Evolutionary conservation across 23 red algal species (phyloP).

Genomic region (Gracilaria gracilis): DNA sequence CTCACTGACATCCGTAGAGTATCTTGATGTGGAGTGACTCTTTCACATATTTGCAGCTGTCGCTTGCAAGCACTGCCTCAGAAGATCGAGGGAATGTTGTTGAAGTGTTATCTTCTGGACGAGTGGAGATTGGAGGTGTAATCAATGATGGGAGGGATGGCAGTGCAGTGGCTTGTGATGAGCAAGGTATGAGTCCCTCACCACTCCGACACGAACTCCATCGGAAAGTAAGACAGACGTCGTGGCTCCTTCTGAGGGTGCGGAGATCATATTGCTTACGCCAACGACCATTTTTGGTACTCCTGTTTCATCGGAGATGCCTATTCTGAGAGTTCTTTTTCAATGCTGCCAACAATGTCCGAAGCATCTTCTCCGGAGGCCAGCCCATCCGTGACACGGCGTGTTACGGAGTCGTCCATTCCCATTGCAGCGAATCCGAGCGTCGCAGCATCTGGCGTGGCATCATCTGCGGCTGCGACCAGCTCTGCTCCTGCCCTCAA

Average conservation of each 20-base stretch:
- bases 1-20: slow-evolving; percentile 58
- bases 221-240: not conserved
- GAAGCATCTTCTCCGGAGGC: not conserved
- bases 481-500: not conserved
- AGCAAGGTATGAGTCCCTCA: slow-evolving; percentile 1
- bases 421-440: no score
- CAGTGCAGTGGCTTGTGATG: slow-evolving; percentile 50
- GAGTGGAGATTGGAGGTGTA: slow-evolving; percentile 59
- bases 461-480: not conserved
- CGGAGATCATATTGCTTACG: not conserved
- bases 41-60: slow-evolving; percentile 35
- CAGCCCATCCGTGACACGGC: not conserved
- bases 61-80: slow-evolving; percentile 34
- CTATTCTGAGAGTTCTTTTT: no score
- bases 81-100: slow-evolving; percentile 60
- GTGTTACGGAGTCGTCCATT: not conserved
- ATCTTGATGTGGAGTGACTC: slow-evolving; percentile 38
- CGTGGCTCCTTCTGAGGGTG: not conserved
- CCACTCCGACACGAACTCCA: not conserved
- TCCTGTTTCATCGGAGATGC: no score
- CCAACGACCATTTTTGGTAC: no score
- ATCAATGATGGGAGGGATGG: slow-evolving; percentile 61
- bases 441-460: not conserved
- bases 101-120: slow-evolving; percentile 29
- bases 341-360: no score